Conservation (phyloP, 2,329 filamentous ascomycete species). For the Camptophora hylomeconis region DNA sequence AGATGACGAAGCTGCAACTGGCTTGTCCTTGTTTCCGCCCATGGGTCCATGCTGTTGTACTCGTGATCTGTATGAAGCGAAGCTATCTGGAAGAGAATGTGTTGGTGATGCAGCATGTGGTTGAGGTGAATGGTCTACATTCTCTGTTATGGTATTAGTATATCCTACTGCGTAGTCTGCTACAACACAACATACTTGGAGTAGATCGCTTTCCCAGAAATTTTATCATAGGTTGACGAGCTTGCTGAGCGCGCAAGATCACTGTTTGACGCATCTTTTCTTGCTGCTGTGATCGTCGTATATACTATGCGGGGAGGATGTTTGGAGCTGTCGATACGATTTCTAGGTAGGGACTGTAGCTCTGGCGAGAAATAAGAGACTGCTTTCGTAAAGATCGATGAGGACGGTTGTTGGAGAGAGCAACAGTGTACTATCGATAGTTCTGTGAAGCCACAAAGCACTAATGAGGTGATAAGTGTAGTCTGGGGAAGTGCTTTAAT, state of each 20-base stretch:
- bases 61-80: conserved; percentile 49
- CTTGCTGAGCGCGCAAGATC: conserved; percentile 26
- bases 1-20: conserved; percentile 15
- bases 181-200: conserved; percentile 25
- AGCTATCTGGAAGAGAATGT: conserved; percentile 44
- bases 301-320: neutral
- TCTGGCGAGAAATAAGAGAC: neutral
- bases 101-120: conserved; percentile 47
- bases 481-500: too few species aligned
- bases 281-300: too few species aligned
- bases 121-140: conserved; percentile 44
- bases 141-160: conserved; percentile 20
- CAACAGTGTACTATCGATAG: too few species aligned
- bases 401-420: conserved; percentile 1
- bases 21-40: conserved; percentile 19
- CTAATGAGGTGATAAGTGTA: too few species aligned
- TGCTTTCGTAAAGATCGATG: neutral
- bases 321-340: conserved; percentile 2
- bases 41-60: conserved; percentile 55
- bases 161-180: neutral
- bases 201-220: conserved; percentile 35
- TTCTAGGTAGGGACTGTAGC: too few species aligned
- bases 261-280: conserved; percentile 32
- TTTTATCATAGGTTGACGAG: conserved; percentile 35
- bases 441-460: too few species aligned